phyloP scores from a whole-genome alignment of 371 early-diverging fungal species.

The Basidiobolus heterosporus region DNA sequence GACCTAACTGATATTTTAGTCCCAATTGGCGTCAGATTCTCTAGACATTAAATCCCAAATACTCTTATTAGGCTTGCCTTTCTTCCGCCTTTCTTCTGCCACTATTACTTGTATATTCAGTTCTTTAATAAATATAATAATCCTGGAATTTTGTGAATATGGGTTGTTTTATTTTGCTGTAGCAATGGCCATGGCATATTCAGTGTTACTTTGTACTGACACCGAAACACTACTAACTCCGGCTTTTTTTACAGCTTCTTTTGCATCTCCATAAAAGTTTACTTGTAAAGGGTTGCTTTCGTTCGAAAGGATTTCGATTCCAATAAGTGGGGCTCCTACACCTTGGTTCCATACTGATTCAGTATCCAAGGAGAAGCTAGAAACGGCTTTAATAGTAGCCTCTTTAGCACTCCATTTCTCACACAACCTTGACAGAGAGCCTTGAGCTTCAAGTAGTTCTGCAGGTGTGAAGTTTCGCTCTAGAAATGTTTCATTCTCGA shows the following conservation, averaged over 20 bases:
- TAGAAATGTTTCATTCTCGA: conserved; percentile 40
- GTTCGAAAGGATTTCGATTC: conserved; percentile 68
- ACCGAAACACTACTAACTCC: conserved; percentile 67
- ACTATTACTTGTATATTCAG: no score
- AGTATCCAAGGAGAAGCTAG: conserved; percentile 16
- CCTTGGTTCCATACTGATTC: conserved; percentile 23
- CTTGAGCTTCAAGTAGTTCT: conserved; percentile 67
- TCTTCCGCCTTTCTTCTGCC: no score
- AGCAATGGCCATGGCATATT: conserved; percentile 81
- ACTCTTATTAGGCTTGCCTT: no score
- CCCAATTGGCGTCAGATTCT: no score
- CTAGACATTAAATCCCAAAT: no score
- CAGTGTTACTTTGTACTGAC: conserved; percentile 82
- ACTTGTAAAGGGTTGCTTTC: conserved; percentile 76
- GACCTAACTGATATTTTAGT: no score
- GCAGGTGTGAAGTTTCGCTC: conserved; percentile 78
- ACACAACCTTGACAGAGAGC: conserved; percentile 47
- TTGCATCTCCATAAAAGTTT: conserved; percentile 66
- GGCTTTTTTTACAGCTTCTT: conserved; percentile 46
- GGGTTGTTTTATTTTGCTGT: conserved; percentile 17
- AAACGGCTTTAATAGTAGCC: conserved; percentile 87
- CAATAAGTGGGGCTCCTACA: conserved; percentile 41
- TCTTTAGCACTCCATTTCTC: conserved; percentile 96
- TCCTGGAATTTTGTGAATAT: no score
- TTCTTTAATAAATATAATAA: no score